phyloP scores from a whole-genome alignment of 2,329 filamentous ascomycete species.

The Raffaelea deltoideospora region DNA sequence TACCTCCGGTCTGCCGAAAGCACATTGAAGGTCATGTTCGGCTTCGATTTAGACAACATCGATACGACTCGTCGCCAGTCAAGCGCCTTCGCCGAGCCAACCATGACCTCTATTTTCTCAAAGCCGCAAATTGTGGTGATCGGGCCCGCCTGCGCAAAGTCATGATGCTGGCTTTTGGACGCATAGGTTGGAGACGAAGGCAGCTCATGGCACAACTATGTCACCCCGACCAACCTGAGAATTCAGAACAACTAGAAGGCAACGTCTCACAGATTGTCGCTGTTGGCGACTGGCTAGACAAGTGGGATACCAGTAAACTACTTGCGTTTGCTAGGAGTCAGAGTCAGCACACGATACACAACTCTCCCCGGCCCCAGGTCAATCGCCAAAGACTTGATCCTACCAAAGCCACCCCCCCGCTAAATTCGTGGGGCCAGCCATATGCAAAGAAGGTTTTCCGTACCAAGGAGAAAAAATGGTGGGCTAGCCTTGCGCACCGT shows the following conservation, averaged over 20 bases:
- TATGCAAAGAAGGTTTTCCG: constrained; percentile 21
- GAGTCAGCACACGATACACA: constrained; percentile 13
- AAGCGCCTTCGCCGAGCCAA: constrained; percentile 24
- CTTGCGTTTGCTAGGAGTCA: constrained; percentile 26
- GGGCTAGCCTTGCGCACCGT: constrained; percentile 26
- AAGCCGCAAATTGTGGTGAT: constrained; percentile 38
- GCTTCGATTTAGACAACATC: constrained; percentile 28
- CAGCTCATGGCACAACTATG: constrained; percentile 22
- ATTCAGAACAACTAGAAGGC: background rate
- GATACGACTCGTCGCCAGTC: constrained; percentile 10
- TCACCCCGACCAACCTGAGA: too few relatives aligned
- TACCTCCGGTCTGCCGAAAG: constrained; percentile 34
- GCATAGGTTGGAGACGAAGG: constrained; percentile 34
- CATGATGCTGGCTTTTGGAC: constrained; percentile 34
- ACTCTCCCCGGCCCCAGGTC: constrained; percentile 13
- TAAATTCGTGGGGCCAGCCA: constrained; percentile 35
- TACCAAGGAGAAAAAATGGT: constrained; percentile 32
- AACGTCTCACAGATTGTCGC: background rate
- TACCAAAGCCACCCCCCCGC: constrained; percentile 19
- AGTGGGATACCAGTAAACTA: constrained; percentile 34
- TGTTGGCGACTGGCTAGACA: constrained; percentile 33
- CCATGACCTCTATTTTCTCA: constrained; percentile 29
- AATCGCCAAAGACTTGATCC: constrained; percentile 20
- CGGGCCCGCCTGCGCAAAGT: constrained; percentile 29
- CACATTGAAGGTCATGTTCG: constrained; percentile 28